Base-by-base conservation (phyloP, 1,139 yeast genomes). In the Debaryomyces nepalensis region DNA sequence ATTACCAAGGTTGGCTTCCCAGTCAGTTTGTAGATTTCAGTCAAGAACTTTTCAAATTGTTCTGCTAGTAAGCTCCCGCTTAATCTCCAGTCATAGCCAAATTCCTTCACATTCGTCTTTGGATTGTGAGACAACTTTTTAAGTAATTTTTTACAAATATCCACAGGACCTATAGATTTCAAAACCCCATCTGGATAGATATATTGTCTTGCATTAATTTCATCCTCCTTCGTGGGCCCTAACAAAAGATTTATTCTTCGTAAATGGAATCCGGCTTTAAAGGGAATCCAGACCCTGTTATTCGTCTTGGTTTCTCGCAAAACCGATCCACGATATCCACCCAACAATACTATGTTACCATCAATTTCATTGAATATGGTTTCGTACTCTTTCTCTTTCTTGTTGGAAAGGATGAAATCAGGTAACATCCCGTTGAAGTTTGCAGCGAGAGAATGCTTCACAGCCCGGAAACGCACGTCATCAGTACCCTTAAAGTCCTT, bases 31-130 rank as follows among this genome's bases (percentile, higher is more conserved):
- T 72, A 66, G 16, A 81, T 63, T 4, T 67, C 52, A 34, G 64
- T 58, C 19, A 90, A 61, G 46, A 73, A 76, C 19, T 72, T 61
- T 35, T 64, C 65, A 9, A 89, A 64, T 49, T 81, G 75, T 6
- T 64, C 58, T 4, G 87, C 68, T 18, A 75, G 42, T 6, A 59
- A 42, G 29, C 81, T 87, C 2, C 82, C 75, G 6, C 93, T 82
- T 7, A 90, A 64, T 54, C 97, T 74, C 97, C 97, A 90, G 65
- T 90, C 97, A 59, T 89, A 90, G 5, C 96, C 95, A 64, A 84
- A 90, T 45, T 86, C 87, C 45, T 79, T 77, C 2, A 88, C 82
- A 20, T 68, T 76, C 7, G 87, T 77, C 11, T 78, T 80, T 2
- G 88, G 84, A 53, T 82, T 85, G 5, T 69, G 54, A 2, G 64